Evolutionary conservation across 345 rosid species (phyloP), one percentile per base, ranked within the genome.

Genomic region (Brassica rapa): DNA sequence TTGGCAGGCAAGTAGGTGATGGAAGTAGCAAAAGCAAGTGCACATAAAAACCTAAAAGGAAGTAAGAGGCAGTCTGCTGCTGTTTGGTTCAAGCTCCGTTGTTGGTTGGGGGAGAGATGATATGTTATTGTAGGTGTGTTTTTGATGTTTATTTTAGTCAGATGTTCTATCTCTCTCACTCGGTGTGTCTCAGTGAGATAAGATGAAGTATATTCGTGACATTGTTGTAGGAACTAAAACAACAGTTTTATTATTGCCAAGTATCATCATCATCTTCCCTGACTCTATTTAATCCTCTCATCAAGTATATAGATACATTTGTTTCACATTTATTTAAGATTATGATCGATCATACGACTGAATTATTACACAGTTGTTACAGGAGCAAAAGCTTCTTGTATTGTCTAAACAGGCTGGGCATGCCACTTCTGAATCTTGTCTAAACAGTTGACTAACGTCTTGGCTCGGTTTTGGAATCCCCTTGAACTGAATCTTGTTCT

Each of bases 351-450:
- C 32, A 3, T 12, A 46, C 16, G 14, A 16, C 55, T 46, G 15
- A 46, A 46, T 46, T 32, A 46, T 46, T 46, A 46, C 55, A 46
- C 55, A 46, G 55, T 46, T 46, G 55, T 94, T n/a, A 94, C 93
- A 62, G 92, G 94, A 68, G 92, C 91, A 19, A 19, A 19, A 19
- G 21, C 21, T 19, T 19, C 21, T 19, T 19, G 21, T 19, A 0
- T 19, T 19, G 21, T 19, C 21, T 19, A 19, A 76, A 96, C 89
- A 9, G 98, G 98, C 23, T 90, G 86, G 1, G 91, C 86, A 73
- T 90, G 96, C 98, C 97, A 94, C 73, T 90, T 94, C 66, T 90
- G 96, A 76, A 94, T 87, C 76, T 94, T 94, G 82, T 92, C 97
- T 27, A 92, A 79, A 87, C 90, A 90, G 82, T 94, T 92, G 98